phyloP scores from a whole-genome alignment of 495 filamentous ascomycete genomes.

The Hypoxylon rickii region DNA sequence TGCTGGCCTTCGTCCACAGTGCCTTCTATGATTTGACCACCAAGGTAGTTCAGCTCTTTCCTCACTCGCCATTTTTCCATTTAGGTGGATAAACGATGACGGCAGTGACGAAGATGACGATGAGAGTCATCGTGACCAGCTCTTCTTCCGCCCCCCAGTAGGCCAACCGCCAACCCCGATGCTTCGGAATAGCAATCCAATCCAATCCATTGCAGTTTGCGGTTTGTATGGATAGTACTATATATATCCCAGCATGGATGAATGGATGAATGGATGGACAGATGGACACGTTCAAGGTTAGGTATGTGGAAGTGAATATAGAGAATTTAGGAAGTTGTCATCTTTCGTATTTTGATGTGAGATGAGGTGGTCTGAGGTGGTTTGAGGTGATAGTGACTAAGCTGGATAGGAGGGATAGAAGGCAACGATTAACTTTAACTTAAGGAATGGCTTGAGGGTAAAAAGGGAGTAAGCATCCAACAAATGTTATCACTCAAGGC shows the following conservation, averaged over 20 bases:
- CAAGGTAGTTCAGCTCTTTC: no score
- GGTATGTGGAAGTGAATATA: neutral
- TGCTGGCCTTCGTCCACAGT: no score
- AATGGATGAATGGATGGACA: neutral
- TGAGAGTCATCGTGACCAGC: conserved; percentile 4
- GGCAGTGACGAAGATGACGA: conserved; percentile 1
- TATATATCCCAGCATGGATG: conserved; percentile 12
- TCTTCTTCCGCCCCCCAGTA: neutral
- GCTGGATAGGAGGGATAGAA: no score
- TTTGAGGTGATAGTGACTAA: no score
- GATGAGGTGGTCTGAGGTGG: no score
- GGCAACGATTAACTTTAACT: no score
- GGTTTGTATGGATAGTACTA: conserved; percentile 6
- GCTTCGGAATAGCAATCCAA: conserved; percentile 4
- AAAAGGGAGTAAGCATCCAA: neutral
- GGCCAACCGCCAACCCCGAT: conserved; percentile 4
- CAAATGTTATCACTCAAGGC: neutral
- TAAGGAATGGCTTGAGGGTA: no score
- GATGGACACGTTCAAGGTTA: neutral
- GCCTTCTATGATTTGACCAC: no score
- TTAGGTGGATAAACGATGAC: no score
- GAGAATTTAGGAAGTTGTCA: no score
- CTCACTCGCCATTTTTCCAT: no score
- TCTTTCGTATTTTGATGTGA: no score
- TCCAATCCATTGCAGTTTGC: neutral